A percentile compares a stretch with the other conserved stretches of the same genome.
Evolutionary conservation across 306 rosid genomes (phyloP).

Genomic region (Datisca glomerata): DNA sequence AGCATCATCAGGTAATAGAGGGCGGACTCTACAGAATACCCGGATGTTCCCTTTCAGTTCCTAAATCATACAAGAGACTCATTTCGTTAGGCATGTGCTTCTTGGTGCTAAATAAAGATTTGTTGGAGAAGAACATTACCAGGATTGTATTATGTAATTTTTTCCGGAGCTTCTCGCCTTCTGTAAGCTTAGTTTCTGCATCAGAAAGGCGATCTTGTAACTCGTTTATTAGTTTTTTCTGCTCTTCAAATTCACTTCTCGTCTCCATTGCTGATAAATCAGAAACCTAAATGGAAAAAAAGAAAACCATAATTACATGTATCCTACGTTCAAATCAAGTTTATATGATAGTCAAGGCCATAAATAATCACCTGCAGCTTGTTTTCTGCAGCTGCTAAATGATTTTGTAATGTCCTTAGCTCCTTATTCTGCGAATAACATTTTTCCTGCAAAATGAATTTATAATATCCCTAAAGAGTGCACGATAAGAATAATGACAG

Average conservation of each 20-base stretch:
- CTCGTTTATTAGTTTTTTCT: conserved; percentile 50
- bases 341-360: too few relatives aligned
- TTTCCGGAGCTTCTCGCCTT: conserved; percentile 83
- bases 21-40: conserved; percentile 93
- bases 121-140: conserved; percentile 33
- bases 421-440: conserved; percentile 51
- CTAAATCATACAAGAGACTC: conserved; percentile 30
- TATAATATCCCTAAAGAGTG: background rate
- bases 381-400: conserved; percentile 47
- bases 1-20: conserved; percentile 72
- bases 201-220: conserved; percentile 60
- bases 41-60: conserved; percentile 97
- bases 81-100: too few relatives aligned
- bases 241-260: conserved; percentile 66
- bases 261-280: conserved; percentile 66
- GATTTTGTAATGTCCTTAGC: conserved; percentile 45
- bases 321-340: too few relatives aligned
- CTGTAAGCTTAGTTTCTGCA: conserved; percentile 67
- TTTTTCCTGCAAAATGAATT: conserved; percentile 41
- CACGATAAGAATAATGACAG: conserved; percentile 1
- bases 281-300: conserved; percentile 37
- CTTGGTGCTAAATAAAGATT: too few relatives aligned
- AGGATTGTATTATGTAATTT: conserved; percentile 82
- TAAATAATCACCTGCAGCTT: conserved; percentile 57
- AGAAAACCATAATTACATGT: too few relatives aligned